Conservation (phyloP, 2,329 filamentous ascomycete genomes). For the Fusarium xylarioides region DNA sequence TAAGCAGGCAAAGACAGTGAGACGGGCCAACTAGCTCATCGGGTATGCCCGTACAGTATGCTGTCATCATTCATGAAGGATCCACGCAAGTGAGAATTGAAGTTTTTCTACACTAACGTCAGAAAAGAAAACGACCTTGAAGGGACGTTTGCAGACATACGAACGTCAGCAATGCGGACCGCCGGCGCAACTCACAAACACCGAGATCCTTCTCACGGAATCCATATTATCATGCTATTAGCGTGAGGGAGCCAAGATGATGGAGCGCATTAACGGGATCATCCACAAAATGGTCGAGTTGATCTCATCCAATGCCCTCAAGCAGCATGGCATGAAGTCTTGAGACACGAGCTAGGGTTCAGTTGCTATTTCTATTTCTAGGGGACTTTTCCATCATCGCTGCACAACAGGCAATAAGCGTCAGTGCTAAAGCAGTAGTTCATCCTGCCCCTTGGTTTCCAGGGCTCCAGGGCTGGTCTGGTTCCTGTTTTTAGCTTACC, state of each 20-base stretch:
- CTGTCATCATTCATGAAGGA: slow-evolving; percentile 9
- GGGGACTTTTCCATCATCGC: slow-evolving; percentile 16
- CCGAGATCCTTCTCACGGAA: background rate
- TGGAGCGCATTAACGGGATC: slow-evolving; percentile 1
- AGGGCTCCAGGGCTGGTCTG: slow-evolving; percentile 2
- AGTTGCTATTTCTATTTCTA: slow-evolving; percentile 25
- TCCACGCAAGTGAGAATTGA: background rate
- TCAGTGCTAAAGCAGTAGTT: slow-evolving; percentile 23
- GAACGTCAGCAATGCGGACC: slow-evolving; percentile 15
- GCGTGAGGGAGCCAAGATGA: slow-evolving; percentile 26
- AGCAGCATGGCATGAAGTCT: slow-evolving; percentile 4
- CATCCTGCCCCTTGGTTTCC: slow-evolving; percentile 14
- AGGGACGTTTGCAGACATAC: slow-evolving; percentile 2
- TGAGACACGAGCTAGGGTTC: slow-evolving; percentile 18
- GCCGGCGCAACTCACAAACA: background rate
- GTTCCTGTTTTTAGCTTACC: slow-evolving; percentile 37
- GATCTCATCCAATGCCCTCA: slow-evolving; percentile 1
- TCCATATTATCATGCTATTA: background rate
- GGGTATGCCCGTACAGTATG: slow-evolving; percentile 15
- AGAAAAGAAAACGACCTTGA: background rate
- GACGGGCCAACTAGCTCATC: slow-evolving; percentile 6
- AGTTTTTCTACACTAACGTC: background rate
- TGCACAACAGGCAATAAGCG: slow-evolving; percentile 14
- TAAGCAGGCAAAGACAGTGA: slow-evolving; percentile 9
- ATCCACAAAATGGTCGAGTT: background rate